These are phyloP conservation scores for Penicillium sp. DNA, from an alignment of 2,329 filamentous ascomycete genomes.

Conservation along the genomic window DNA sequence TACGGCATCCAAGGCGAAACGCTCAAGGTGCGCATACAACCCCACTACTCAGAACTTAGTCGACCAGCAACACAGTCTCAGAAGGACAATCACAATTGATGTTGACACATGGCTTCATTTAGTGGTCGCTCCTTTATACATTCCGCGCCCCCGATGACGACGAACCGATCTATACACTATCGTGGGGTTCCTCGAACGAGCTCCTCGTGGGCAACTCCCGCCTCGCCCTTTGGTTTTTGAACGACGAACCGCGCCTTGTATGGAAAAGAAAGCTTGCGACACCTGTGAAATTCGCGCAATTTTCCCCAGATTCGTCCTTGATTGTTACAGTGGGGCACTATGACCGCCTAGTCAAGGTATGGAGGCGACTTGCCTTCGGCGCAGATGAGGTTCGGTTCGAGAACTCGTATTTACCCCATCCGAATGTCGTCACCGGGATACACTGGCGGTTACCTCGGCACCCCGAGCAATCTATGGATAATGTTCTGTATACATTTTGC, in stretches of 20 bases:
- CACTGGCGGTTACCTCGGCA: conserved; percentile 82
- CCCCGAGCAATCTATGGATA: conserved; percentile 73
- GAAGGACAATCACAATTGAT: not conserved
- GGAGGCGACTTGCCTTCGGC: conserved; percentile 83
- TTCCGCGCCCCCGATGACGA: conserved; percentile 46
- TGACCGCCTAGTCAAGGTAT: conserved; percentile 86
- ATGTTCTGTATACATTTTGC: conserved; percentile 87
- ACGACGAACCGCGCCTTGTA: conserved; percentile 47
- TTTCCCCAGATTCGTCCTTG: conserved; percentile 84
- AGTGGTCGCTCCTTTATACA: conserved; percentile 59
- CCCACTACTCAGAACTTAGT: conserved; percentile 14
- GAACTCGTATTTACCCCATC: conserved; percentile 85
- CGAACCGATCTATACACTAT: conserved; percentile 59
- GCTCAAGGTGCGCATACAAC: conserved; percentile 61
- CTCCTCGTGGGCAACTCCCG: conserved; percentile 71
- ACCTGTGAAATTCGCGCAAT: conserved; percentile 67
- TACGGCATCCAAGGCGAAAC: conserved; percentile 67
- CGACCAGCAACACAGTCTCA: not conserved
- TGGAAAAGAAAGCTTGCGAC: conserved; percentile 77
- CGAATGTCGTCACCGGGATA: conserved; percentile 71
- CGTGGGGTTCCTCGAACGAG: conserved; percentile 85
- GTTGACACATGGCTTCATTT: conserved; percentile 20
- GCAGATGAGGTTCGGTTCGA: conserved; percentile 83
- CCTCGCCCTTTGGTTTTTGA: conserved; percentile 67
- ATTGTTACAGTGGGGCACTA: conserved; percentile 77